These are phyloP conservation scores for Lotus japonicus DNA, from an alignment of 306 rosid species.

Conservation along the genomic window DNA sequence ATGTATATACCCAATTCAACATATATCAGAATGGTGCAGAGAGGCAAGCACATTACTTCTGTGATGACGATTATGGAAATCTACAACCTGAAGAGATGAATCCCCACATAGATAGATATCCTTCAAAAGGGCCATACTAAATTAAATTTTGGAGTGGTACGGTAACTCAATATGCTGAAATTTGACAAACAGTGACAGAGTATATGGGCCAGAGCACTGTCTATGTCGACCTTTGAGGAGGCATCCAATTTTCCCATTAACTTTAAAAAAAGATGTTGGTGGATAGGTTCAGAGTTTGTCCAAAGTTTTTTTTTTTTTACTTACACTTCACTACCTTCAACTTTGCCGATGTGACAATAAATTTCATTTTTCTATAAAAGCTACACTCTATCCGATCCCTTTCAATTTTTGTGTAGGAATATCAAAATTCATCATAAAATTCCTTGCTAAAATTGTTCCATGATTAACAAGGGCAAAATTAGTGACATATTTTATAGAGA, in stretches of 20 bases:
- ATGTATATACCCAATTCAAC: neutral
- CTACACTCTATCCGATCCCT: too few species aligned
- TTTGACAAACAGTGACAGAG: neutral
- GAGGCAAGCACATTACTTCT: neutral
- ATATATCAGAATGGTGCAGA: neutral
- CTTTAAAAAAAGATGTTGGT: conserved; percentile 4
- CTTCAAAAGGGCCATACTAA: neutral
- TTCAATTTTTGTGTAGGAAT: too few species aligned
- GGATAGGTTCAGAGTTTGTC: conserved; percentile 9
- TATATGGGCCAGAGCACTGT: conserved; percentile 4
- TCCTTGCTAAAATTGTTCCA: too few species aligned
- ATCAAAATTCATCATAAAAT: too few species aligned
- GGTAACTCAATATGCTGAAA: too few species aligned
- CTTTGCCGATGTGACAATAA: too few species aligned
- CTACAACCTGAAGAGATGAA: neutral
- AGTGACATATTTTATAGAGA: too few species aligned
- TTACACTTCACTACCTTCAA: too few species aligned
- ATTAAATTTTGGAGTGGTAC: too few species aligned
- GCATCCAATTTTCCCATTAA: neutral
- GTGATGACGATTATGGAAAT: neutral
- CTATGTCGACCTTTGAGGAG: conserved; percentile 5
- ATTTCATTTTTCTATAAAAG: too few species aligned
- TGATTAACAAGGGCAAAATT: too few species aligned
- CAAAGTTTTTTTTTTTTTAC: neutral
- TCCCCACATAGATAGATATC: neutral